Evolutionary conservation across 345 rosid genomes (phyloP).

Genomic region (Corchorus capsularis): DNA sequence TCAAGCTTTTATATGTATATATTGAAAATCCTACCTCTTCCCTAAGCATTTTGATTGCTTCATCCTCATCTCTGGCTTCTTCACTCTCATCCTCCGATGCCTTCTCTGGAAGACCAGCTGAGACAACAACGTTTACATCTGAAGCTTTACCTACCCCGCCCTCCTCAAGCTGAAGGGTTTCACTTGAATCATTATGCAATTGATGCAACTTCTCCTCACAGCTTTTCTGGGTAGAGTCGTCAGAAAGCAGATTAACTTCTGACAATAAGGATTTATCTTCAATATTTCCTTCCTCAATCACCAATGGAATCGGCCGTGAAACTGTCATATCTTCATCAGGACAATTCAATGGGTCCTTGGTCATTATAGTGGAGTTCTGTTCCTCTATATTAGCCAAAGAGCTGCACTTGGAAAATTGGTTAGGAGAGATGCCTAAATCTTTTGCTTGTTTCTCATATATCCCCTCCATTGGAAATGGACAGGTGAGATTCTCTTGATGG

Average conservation of each 20-base stretch:
- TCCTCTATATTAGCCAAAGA: conserved; percentile 32
- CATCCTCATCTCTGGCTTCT: conserved; percentile 34
- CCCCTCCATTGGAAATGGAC: conserved; percentile 82
- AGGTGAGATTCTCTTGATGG: conserved; percentile 84
- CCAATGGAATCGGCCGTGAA: conserved; percentile 27
- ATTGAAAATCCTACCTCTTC: conserved; percentile 58
- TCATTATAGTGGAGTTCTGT: conserved; percentile 24
- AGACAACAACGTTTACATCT: conserved; percentile 24
- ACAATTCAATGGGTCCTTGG: conserved; percentile 32
- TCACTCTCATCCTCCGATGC: conserved; percentile 30
- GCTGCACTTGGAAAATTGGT: conserved; percentile 32
- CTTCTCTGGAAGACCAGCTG: conserved; percentile 33
- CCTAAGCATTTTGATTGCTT: conserved; percentile 45
- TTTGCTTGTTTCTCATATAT: conserved; percentile 52
- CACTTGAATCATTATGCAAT: conserved; percentile 27
- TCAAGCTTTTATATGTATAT: not conserved
- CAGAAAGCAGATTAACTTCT: conserved; percentile 12
- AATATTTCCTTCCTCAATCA: conserved; percentile 28
- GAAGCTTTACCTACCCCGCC: conserved; percentile 35
- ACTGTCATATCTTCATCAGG: conserved; percentile 31
- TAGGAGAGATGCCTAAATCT: conserved; percentile 39
- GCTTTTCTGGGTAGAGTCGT: conserved; percentile 33
- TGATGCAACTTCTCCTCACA: conserved; percentile 33
- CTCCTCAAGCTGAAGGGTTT: conserved; percentile 30
- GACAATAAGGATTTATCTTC: conserved; percentile 27